These are phyloP conservation scores for Torulaspora microellipsoides DNA, from an alignment of 805 yeast species.

Conservation along the genomic window DNA sequence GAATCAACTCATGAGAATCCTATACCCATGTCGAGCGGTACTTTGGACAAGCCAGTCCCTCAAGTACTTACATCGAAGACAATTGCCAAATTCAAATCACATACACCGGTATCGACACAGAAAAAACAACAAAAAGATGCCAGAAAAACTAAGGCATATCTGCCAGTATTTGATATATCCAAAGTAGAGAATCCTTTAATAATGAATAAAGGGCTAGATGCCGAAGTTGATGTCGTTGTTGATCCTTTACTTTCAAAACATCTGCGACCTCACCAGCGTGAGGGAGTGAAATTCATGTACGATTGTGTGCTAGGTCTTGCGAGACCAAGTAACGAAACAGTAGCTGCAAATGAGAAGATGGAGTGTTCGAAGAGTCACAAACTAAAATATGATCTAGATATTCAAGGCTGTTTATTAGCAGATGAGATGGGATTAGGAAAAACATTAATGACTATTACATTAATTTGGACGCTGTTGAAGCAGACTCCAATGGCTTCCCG, in stretches of 20 bases:
- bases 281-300: slow-evolving; percentile 78
- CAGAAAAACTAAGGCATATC: slow-evolving; percentile 19
- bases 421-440: slow-evolving; percentile 98
- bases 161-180: slow-evolving; percentile 40
- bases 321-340: slow-evolving; percentile 36
- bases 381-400: slow-evolving; percentile 25
- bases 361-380: slow-evolving; percentile 12
- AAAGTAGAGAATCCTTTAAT: slow-evolving; percentile 38
- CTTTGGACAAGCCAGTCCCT: slow-evolving; percentile 2
- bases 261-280: slow-evolving; percentile 81
- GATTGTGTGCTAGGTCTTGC: slow-evolving; percentile 74
- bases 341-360: background rate
- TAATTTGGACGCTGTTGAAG: slow-evolving; percentile 77
- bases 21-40: no score
- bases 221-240: slow-evolving; percentile 46
- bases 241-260: slow-evolving; percentile 51
- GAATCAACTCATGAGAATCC: background rate
- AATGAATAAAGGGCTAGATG: slow-evolving; percentile 36
- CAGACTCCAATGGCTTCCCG: slow-evolving; percentile 49
- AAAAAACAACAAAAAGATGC: slow-evolving; percentile 1
- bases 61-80: slow-evolving; percentile 13
- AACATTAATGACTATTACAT: slow-evolving; percentile 77
- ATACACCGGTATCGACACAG: slow-evolving; percentile 4
- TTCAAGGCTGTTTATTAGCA: slow-evolving; percentile 76
- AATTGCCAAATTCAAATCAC: slow-evolving; percentile 15